Evolutionary conservation across 345 rosid species (phyloP), one percentile per base, ranked within the genome.

Genomic region (Rhizophora mangle): DNA sequence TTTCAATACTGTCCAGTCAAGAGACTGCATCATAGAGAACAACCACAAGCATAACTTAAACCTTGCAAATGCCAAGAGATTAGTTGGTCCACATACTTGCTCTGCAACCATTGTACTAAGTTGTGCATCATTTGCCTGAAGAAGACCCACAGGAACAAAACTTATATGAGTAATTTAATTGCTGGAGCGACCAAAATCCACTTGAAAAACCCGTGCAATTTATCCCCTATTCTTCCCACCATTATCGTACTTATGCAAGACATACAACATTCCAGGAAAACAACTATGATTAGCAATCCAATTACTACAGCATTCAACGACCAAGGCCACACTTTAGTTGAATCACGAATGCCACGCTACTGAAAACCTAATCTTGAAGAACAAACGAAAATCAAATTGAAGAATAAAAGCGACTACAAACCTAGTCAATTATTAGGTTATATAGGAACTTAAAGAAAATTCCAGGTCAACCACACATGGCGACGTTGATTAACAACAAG

Each of bases 71-170:
- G 22, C 57, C 57, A 53, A 6, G 29, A 26, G 15, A 24, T 24
- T 56, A 24, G 30, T 56, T 56, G 60, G 18, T 6, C 0, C 51
- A 15, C 39, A 3, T 51, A 89, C 97, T 93, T 92, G 99, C 85
- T 92, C 99, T 36, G 98, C 96, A 51, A 95, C 99, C 99, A 92
- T 92, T 16, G 99, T 92, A 79, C 99, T 95, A 68, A 95, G 99
- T 47, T 95, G 99, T 8, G 97, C 97, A 75, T 95, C 99, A 79
- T 95, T 95, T 49, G 99, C 97, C 98, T 92, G 75, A 58, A 58
- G 65, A 55, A 39, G 49, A 34, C 43, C 52, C 24, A 70, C 36
- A 47, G 13, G 15, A 36, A 13, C 31, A 43, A 62, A 8, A 6
- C 10, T 19, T 34, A 54, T 22, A 21, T 56, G 26, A 56, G 60